Evolutionary conservation across 2,329 filamentous ascomycete genomes (phyloP), one percentile per base, ranked within the genome.

Genomic region (Penicillium brevicompactum): DNA sequence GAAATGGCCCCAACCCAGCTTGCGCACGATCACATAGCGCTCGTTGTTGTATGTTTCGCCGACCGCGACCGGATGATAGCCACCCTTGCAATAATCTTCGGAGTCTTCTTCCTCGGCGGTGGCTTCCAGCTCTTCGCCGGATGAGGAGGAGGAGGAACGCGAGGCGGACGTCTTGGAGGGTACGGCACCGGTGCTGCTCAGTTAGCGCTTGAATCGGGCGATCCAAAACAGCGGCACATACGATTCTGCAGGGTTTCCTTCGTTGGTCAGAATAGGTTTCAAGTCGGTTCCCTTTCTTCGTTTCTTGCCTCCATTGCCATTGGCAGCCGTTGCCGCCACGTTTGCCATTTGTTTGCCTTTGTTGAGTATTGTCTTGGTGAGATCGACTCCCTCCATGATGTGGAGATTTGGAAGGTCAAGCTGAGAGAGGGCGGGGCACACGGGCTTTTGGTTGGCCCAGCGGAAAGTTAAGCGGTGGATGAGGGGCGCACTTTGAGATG

Each of bases 41-140:
- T 91, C 92, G 74, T 97, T 91, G 75, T 97, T 97, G 84, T 97
- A 97, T 70, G 92, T 89, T 78, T 99, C 94, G 67, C 94, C 94
- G 57, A 97, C 89, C 67, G 87, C 84, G 47, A 99, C 94, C 2
- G 94, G 94, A 72, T 99, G 94, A 76, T 97, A 99, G 58, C 94
- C 94, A 69, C 94, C 94, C 78, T 97, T 97, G 84, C 93, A 97
- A 80, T 99, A 99, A 76, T 99, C 94, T 77, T 97, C 93, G 46
- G 91, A 96, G 76, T 99, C 94, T 78, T 99, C 94, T 78, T 99
- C 94, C 73, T 97, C 94, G 70, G 92, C 93, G 38, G 93, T 96
- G 72, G 94, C 92, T 69, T 97, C 92, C 75, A 85, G 83, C 73
- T 96, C 92, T 76, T 93, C 92, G 66, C 86, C 87, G 45, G 90